Percentiles rank a stretch among this genome's conserved stretches.
Evolutionary conservation across 2,329 filamentous ascomycete genomes (phyloP).

Genomic region (Drechslerella coelobrocha): DNA sequence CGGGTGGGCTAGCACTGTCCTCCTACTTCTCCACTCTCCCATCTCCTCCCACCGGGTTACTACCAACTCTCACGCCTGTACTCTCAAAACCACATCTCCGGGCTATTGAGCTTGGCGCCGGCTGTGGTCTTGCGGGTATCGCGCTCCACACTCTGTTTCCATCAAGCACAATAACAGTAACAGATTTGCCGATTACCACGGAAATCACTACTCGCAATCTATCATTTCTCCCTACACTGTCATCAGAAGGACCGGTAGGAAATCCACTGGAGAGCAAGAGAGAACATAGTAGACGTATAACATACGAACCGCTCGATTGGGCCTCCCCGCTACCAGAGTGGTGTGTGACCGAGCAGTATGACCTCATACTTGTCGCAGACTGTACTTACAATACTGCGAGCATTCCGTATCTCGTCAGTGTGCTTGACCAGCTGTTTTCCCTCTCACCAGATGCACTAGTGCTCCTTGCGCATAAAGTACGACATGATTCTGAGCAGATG

Average conservation of each 20-base stretch:
- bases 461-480: constrained; percentile 70
- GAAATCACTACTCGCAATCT: constrained; percentile 69
- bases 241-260: constrained; percentile 54
- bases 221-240: constrained; percentile 56
- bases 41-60: constrained; percentile 8
- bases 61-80: constrained; percentile 38
- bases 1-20: constrained; percentile 58
- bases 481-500: constrained; percentile 70
- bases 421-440: constrained; percentile 62
- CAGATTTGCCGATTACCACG: constrained; percentile 70
- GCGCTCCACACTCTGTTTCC: constrained; percentile 65
- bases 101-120: constrained; percentile 70
- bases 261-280: not conserved
- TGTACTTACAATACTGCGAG: constrained; percentile 77
- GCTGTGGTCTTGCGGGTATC: constrained; percentile 73
- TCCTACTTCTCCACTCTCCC: constrained; percentile 55
- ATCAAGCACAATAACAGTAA: constrained; percentile 66
- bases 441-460: constrained; percentile 63
- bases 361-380: constrained; percentile 71
- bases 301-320: constrained; percentile 68
- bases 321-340: constrained; percentile 62
- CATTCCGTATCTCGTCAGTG: constrained; percentile 68
- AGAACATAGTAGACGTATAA: not conserved
- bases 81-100: constrained; percentile 56
- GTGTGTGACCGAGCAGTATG: constrained; percentile 59